Base-by-base conservation (phyloP, 2,329 filamentous ascomycete species). In the Penicillium brevicompactum region DNA sequence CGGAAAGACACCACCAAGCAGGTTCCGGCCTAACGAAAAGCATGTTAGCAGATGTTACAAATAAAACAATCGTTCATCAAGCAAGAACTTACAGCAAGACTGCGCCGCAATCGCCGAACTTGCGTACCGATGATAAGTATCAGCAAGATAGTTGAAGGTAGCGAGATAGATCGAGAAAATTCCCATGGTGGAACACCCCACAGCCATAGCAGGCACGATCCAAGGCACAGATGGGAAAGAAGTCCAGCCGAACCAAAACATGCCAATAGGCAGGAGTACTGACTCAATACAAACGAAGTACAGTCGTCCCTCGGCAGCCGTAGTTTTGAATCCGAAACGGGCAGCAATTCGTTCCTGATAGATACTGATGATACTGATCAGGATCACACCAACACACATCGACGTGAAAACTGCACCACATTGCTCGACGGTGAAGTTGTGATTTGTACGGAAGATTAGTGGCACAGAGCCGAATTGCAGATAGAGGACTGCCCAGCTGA, bases 111-210 rank as follows among this genome's bases (percentile, higher is more conserved):
- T 78, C 0, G 92, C 92, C 1, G 90, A 94, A 38, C 87, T 91
- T 0, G 92, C 91, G 66, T 93, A 96, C 2, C 84, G 80, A 68
- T 92, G 88, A 72, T 96, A 97, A 1, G 87, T 88, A 69, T 97
- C 92, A 18, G 92, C 91, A 1, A 97, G 81, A 65, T 96, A 97
- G 70, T 97, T 97, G 77, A 97, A 96, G 0, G 91, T 90, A 2
- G 92, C 88, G 1, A 97, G 82, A 68, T 95, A 95, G 34, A 97
- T 86, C 40, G 85, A 87, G 71, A 91, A 93, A 61, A 97, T 95
- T 27, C 92, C 88, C 79, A 93, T 89, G 0, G 89, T 93, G 0
- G 91, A 87, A 56, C 91, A 83, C 0, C 81, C 84, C 32, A 96
- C 80, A 0, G 86, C 88, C 3, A 93, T 73, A 0, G 85, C 76